phyloP scores from a whole-genome alignment of 345 rosid genomes.

The Populus nigra region DNA sequence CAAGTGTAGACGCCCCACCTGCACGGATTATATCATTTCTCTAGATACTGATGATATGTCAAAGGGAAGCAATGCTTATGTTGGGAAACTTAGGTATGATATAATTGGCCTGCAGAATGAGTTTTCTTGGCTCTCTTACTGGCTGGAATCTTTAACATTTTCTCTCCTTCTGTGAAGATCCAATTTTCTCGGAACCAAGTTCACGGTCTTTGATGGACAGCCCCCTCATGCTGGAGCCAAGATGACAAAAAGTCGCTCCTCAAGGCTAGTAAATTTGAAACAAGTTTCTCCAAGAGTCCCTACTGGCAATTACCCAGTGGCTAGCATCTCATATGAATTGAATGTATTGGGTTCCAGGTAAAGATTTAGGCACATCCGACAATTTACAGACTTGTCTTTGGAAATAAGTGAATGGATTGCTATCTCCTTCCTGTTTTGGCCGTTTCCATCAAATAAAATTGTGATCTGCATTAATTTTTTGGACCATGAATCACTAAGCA shows the following conservation, averaged over 20 bases:
- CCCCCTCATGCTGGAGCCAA: slow-evolving; percentile 37
- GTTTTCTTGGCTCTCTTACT: background rate
- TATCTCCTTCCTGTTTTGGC: background rate
- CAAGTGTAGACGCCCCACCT: slow-evolving; percentile 31
- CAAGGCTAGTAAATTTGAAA: slow-evolving; percentile 32
- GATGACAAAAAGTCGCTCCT: slow-evolving; percentile 31
- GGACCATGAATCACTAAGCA: background rate
- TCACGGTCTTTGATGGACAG: slow-evolving; percentile 33
- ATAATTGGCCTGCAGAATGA: background rate
- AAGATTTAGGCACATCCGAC: background rate
- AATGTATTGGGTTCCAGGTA: slow-evolving; percentile 37
- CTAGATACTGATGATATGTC: slow-evolving; percentile 26
- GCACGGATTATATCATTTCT: slow-evolving; percentile 34
- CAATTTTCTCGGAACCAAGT: slow-evolving; percentile 36
- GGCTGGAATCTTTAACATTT: background rate
- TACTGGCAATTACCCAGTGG: slow-evolving; percentile 32
- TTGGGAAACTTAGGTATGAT: slow-evolving; percentile 31
- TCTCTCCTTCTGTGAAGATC: slow-evolving; percentile 18
- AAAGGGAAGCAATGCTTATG: slow-evolving; percentile 27
- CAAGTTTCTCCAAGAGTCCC: slow-evolving; percentile 34
- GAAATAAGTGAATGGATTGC: background rate
- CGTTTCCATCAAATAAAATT: background rate
- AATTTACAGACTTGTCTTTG: background rate
- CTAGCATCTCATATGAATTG: slow-evolving; percentile 32
- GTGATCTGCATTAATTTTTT: background rate